Conservation (phyloP, 1,284 basidiomycete species). For the Cutaneotrichosporon mucoides region DNA sequence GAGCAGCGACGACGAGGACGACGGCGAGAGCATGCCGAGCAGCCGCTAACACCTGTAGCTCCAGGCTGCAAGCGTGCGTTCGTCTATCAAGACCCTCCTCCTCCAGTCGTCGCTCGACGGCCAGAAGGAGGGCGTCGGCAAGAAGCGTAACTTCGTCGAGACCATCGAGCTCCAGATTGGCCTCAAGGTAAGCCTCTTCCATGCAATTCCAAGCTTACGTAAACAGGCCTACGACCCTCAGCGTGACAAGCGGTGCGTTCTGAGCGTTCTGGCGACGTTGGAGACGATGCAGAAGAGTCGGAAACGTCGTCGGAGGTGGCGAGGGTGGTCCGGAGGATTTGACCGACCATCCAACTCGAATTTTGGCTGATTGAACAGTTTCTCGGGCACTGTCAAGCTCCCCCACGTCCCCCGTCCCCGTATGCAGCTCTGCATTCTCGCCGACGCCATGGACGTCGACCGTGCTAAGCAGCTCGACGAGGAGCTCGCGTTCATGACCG, state of each 20-base stretch:
- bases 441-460: slow-evolving; percentile 98
- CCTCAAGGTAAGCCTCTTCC: slow-evolving; percentile 58
- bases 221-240: slow-evolving; percentile 69
- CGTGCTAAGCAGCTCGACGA: slow-evolving; percentile 53
- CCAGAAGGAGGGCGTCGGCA: slow-evolving; percentile 48
- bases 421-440: slow-evolving; percentile 99
- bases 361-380: slow-evolving; percentile 1
- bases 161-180: slow-evolving; percentile 96
- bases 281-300: no score
- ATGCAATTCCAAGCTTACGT: no score
- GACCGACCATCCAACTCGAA: no score
- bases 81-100: slow-evolving; percentile 81
- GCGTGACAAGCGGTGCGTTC: slow-evolving; percentile 49
- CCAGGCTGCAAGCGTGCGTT: slow-evolving; percentile 98
- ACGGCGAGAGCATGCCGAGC: neutral
- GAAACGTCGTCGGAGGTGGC: no score
- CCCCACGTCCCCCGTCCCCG: slow-evolving; percentile 95
- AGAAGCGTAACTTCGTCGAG: slow-evolving; percentile 66
- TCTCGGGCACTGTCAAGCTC: slow-evolving; percentile 90
- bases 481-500: slow-evolving; percentile 74
- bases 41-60: slow-evolving; percentile 54
- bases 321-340: no score
- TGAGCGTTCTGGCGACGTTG: no score
- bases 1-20: neutral
- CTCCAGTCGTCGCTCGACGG: slow-evolving; percentile 56